Evolutionary conservation across 192 early-diverging fungal genomes (phyloP), one percentile per base, ranked within the genome.

Genomic region (Linnemannia schmuckeri): DNA sequence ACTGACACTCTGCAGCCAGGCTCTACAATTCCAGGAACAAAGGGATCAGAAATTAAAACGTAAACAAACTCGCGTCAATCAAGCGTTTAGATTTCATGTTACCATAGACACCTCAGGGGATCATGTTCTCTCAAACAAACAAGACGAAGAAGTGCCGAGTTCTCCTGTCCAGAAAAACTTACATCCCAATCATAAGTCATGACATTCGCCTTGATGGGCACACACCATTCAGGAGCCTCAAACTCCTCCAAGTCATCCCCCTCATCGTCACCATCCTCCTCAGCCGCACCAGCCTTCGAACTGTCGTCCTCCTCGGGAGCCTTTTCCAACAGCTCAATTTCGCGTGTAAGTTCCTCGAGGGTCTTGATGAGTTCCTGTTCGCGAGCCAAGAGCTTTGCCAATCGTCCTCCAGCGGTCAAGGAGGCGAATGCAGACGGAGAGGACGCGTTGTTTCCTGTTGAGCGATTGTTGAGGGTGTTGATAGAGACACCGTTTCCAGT

Each of bases 121-220:
- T 49, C 47, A n/a, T 55, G 38, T 66, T 72, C 2, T 20, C 37
- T 37, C 37, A 37, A 61, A 17, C 44, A 0, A 52, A 10, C 69
- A 66, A 79, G 70, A 77, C 27, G 17, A 35, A 27, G 40, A 24
- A 22, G 44, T 40, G 68, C 35, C 44, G 46, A 24, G 18, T 18
- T 20, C 22, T 24, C 46, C 24, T 70, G 33, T 9, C 61, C 12
- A 27, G 33, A 30, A 63, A 54, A 71, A 90, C 91, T 80, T 90
- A 93, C 91, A 88, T 94, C 92, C 97, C 97, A 99, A 76, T 99
- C 98, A 94, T 97, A 99, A 70, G 94, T 96, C 93, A 96, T 94
- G 42, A 99, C 98, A 89, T 98, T 96, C 35, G 98, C 96, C 83
- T 97, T 97, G 80, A 98, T 97, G 20, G 97, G 97, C 30, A 98